phyloP scores from a whole-genome alignment of 257 asterid genomes.

The Gardenia jasminoides region DNA sequence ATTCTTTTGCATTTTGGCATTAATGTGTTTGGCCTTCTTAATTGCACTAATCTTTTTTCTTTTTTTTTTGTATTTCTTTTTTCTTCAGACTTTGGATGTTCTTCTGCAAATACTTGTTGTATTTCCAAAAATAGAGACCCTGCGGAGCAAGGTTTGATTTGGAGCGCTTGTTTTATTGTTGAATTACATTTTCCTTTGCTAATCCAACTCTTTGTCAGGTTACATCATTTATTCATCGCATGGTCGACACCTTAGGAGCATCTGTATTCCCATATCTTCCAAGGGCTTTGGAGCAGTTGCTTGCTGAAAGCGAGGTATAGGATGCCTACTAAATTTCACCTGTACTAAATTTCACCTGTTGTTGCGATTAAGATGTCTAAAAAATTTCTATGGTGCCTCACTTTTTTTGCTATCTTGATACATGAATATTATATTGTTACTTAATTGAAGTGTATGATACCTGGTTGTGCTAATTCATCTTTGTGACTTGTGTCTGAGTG shows the following conservation, averaged over 20 bases:
- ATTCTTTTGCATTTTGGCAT: neutral
- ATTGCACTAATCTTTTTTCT: neutral
- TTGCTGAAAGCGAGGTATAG: conserved; percentile 83
- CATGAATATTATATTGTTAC: neutral
- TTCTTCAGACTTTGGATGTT: conserved; percentile 46
- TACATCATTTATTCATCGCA: conserved; percentile 90
- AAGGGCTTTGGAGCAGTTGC: conserved; percentile 82
- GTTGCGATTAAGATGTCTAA: neutral
- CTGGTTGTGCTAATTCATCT: neutral
- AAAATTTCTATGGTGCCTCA: neutral
- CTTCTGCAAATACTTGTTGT: conserved; percentile 81
- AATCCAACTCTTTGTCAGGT: conserved; percentile 49
- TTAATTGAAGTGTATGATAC: neutral
- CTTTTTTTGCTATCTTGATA: neutral
- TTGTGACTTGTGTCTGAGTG: neutral
- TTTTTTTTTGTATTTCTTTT: conserved; percentile 7
- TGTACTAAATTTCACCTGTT: too few relatives aligned
- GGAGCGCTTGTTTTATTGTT: conserved; percentile 6
- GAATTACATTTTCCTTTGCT: conserved; percentile 10
- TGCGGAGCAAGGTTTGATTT: conserved; percentile 75
- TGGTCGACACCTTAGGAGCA: conserved; percentile 88
- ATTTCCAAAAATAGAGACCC: conserved; percentile 71
- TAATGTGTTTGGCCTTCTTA: conserved; percentile 1
- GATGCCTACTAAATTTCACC: neutral
- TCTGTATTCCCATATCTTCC: conserved; percentile 92